Base-by-base conservation (phyloP, 176 grass and related monocot genomes). In the Lolium perenne region DNA sequence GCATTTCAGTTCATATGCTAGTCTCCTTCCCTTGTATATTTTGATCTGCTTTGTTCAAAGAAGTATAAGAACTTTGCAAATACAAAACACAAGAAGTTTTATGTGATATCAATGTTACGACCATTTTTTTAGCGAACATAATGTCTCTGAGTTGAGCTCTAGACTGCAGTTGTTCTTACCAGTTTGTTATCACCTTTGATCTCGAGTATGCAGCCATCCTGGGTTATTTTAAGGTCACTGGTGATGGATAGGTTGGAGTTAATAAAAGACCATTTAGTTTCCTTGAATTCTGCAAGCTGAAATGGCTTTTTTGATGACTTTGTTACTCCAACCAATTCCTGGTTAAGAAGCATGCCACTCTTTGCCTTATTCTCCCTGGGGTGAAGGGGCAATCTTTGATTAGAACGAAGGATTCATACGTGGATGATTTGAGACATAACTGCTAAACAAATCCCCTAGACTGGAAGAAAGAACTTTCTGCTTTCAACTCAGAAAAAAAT, bases 201-300 rank as follows among this genome's bases (percentile, higher is more conserved):
- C 40, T 92, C 71, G n/a, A 93, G 88, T 29, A 86, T 80, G 53
- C 70, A 87, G 21, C 82, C 86, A 92, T 95, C 84, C 79, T 85
- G 73, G 77, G 14, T 81, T 10, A 81, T 57, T 79, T 74, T 83
- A 20, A 85, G 81, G 20, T 92, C 90, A 82, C 71, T 55, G 12
- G 25, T 55, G n/a, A 93, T 78, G 40, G 79, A 94, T 74, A 95
- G 50, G 50, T 77, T 90, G 46, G 84, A 92, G 67, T 26, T 64
- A 68, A 64, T 92, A 78, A 98, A 80, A 47, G 46, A 85, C 97
- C 94, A 98, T 57, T 91, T 91, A 38, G 85, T 91, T 45, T 95
- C 90, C 17, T 51, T 76, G 43, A 92, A 90, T 76, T 94, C 90
- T 88, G 94, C 97, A 71, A 98, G 80, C 38, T 84, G 68, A 71